Conservation (phyloP, 2,329 filamentous ascomycete species). For the Mycosphaerella arachidis region DNA sequence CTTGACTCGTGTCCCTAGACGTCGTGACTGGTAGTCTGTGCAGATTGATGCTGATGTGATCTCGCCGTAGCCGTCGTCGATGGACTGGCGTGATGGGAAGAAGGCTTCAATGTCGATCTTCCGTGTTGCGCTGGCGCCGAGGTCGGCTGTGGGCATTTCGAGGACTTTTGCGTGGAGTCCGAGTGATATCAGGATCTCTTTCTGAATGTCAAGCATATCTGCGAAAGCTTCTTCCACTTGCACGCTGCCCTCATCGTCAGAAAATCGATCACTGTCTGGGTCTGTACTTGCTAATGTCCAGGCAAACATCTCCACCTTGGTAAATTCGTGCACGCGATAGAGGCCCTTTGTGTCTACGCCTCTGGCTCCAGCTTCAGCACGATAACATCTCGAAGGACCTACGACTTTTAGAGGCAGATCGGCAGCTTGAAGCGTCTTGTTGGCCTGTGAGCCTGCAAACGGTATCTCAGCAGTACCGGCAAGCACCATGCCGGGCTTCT, state of each 20-base stretch:
- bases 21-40: slow-evolving; percentile 86
- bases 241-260: slow-evolving; percentile 23
- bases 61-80: slow-evolving; percentile 79
- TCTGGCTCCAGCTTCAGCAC: slow-evolving; percentile 86
- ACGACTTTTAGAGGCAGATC: slow-evolving; percentile 74
- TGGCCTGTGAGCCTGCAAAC: slow-evolving; percentile 83
- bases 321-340: slow-evolving; percentile 97
- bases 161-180: slow-evolving; percentile 81
- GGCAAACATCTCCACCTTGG: slow-evolving; percentile 95
- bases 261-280: slow-evolving; percentile 24
- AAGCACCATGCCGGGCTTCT: slow-evolving; percentile 67
- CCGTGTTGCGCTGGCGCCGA: slow-evolving; percentile 79
- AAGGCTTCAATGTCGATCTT: slow-evolving; percentile 93
- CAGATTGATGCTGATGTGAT: slow-evolving; percentile 87
- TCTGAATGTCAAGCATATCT: slow-evolving; percentile 84
- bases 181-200: slow-evolving; percentile 71
- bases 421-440: slow-evolving; percentile 58
- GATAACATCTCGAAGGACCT: slow-evolving; percentile 86
- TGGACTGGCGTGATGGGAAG: slow-evolving; percentile 72
- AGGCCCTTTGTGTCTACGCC: slow-evolving; percentile 89
- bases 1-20: slow-evolving; percentile 71
- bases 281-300: slow-evolving; percentile 57
- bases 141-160: slow-evolving; percentile 84
- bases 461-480: slow-evolving; percentile 93
- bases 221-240: slow-evolving; percentile 62